These are phyloP conservation scores for Cladosporium sp. DNA, from an alignment of 2,329 filamentous ascomycete genomes.

Conservation along the genomic window DNA sequence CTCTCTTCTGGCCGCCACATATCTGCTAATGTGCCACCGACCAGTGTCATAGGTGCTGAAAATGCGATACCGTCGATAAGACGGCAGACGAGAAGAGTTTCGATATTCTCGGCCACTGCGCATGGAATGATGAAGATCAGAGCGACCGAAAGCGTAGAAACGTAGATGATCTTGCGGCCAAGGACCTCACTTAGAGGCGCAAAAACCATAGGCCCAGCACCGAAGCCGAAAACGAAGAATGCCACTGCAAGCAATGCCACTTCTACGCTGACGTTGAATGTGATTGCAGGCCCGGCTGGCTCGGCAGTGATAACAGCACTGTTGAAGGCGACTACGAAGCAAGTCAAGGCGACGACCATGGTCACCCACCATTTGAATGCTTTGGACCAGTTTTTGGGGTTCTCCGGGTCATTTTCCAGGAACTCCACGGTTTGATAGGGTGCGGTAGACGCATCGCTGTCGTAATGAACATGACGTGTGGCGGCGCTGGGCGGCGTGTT, in stretches of 20 bases:
- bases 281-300: constrained; percentile 50
- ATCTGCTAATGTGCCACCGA: constrained; percentile 28
- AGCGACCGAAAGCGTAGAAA: constrained; percentile 45
- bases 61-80: constrained; percentile 52
- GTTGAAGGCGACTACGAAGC: constrained; percentile 41
- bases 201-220: constrained; percentile 14
- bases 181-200: constrained; percentile 48
- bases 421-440: constrained; percentile 59
- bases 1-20: constrained; percentile 13
- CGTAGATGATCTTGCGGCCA: constrained; percentile 45
- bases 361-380: constrained; percentile 17
- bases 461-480: constrained; percentile 20
- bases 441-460: constrained; percentile 25
- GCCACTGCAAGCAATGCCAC: constrained; percentile 62
- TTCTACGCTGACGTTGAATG: constrained; percentile 65
- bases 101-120: constrained; percentile 48
- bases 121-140: constrained; percentile 53
- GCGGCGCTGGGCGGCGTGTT: constrained; percentile 18
- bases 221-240: constrained; percentile 20
- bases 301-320: constrained; percentile 66
- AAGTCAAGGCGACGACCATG: constrained; percentile 47
- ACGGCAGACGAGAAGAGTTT: constrained; percentile 51
- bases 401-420: constrained; percentile 37
- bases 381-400: constrained; percentile 17
- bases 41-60: constrained; percentile 40